These are phyloP conservation scores for Flaveria brownii DNA, from an alignment of 129 eudicot genomes.

Conservation along the genomic window DNA sequence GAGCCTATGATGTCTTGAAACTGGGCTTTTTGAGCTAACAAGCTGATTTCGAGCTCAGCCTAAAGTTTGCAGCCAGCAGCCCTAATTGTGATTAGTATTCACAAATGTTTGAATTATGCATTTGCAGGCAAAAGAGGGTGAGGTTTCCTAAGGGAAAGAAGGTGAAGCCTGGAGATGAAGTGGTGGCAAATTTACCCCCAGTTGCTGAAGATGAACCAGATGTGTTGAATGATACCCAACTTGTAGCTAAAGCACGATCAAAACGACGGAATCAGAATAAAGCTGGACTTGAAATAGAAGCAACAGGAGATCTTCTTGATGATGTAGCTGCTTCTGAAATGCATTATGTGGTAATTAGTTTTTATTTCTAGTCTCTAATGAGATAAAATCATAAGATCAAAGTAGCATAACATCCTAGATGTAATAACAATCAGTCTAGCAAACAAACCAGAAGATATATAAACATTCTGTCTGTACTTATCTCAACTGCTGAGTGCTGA, in stretches of 20 bases:
- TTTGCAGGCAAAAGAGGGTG: conserved; percentile 60
- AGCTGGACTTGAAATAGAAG: conserved; percentile 53
- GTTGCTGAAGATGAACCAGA: conserved; percentile 40
- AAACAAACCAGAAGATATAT: conserved; percentile 10
- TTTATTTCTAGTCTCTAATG: conserved; percentile 19
- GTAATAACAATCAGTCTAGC: background rate
- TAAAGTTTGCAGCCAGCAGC: background rate
- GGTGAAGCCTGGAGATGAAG: conserved; percentile 54
- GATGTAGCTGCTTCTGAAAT: conserved; percentile 64
- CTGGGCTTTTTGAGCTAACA: background rate
- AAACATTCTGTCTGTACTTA: background rate
- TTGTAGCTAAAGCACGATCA: conserved; percentile 66
- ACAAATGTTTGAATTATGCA: conserved; percentile 15
- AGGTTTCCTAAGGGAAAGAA: conserved; percentile 88
- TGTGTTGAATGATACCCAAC: conserved; percentile 41
- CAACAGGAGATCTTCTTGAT: conserved; percentile 41
- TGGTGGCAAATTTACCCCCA: conserved; percentile 20
- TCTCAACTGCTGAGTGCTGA: background rate
- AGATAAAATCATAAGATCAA: conserved; percentile 54
- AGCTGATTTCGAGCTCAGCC: background rate
- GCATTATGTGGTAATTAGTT: conserved; percentile 57
- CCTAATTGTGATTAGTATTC: background rate
- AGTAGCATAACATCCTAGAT: conserved; percentile 8
- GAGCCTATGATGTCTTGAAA: background rate
- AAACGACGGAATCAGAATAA: conserved; percentile 43